phyloP scores from a whole-genome alignment of 176 grass and related monocot species.

The Zoysia pacifica region DNA sequence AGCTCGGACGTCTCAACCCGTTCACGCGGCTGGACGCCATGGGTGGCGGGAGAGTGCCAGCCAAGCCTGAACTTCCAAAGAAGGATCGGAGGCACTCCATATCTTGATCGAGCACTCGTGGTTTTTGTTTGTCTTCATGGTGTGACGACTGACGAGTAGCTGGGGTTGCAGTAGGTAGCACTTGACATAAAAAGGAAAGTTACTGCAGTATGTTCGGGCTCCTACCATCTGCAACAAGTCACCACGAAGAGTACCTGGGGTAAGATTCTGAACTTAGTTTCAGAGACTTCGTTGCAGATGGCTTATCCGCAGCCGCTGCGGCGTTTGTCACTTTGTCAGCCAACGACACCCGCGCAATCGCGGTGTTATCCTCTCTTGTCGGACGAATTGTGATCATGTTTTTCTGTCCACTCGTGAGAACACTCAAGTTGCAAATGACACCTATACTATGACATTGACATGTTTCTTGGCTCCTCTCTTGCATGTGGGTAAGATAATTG shows the following conservation, averaged over 20 bases:
- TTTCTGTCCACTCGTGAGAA: constrained; percentile 9
- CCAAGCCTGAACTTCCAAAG: constrained; percentile 41
- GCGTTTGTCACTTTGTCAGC: background rate
- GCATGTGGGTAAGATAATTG: background rate
- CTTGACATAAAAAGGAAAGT: too few species aligned
- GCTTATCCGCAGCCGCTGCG: background rate
- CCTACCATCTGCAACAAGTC: too few species aligned
- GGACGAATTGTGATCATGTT: constrained; percentile 15
- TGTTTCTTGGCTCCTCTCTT: background rate
- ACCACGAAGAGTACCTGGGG: too few species aligned
- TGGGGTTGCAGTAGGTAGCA: background rate
- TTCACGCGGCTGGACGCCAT: constrained; percentile 56
- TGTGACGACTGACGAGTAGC: too few species aligned
- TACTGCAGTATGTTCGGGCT: too few species aligned
- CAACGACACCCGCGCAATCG: background rate
- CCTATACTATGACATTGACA: background rate
- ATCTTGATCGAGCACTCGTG: constrained; percentile 47
- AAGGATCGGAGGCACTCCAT: constrained; percentile 94
- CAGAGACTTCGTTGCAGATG: too few species aligned
- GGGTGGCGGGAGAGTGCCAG: constrained; percentile 36
- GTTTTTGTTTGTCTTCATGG: background rate
- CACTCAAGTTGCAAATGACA: constrained; percentile 7
- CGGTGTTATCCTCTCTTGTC: background rate
- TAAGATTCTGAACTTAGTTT: too few species aligned
- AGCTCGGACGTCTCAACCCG: constrained; percentile 68